A percentile compares a stretch with the other conserved stretches of the same genome.
Conservation (phyloP, 441 rosid species). For the Gossypium gossypioides region DNA sequence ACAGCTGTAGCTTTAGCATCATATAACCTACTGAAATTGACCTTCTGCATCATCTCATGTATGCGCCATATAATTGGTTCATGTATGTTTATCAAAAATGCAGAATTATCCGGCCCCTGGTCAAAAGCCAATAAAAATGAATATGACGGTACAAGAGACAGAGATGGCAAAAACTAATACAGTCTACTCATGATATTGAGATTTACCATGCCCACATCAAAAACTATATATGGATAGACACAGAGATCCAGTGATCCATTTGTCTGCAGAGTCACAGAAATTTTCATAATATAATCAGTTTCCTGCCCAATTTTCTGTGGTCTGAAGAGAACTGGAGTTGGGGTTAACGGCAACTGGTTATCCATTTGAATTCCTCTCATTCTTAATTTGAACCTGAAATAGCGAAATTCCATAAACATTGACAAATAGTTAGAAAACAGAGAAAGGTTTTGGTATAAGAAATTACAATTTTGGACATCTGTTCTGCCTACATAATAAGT, state of each 20-base stretch:
- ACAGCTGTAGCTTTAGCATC: constrained; percentile 67
- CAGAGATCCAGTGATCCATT: constrained; percentile 72
- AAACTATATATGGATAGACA: constrained; percentile 81
- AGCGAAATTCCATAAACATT: not conserved
- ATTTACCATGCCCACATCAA: constrained; percentile 41
- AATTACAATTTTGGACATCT: not conserved
- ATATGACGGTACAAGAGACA: constrained; percentile 14
- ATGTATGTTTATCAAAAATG: constrained; percentile 79
- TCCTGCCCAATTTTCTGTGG: constrained; percentile 75
- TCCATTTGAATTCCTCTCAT: constrained; percentile 85
- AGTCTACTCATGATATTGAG: not conserved
- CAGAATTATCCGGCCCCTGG: constrained; percentile 75
- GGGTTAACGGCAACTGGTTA: constrained; percentile 89
- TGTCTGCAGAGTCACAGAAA: constrained; percentile 69
- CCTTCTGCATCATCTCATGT: constrained; percentile 92
- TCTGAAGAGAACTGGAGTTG: constrained; percentile 92
- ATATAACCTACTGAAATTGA: constrained; percentile 61
- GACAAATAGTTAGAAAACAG: not conserved
- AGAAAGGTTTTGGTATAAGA: not conserved
- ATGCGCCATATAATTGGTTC: constrained; percentile 99
- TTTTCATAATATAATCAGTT: constrained; percentile 61
- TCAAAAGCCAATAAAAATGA: constrained; percentile 15
- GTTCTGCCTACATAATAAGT: not conserved
- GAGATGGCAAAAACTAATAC: not conserved
- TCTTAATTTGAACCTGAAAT: constrained; percentile 70